A percentile compares a stretch with the other conserved stretches of the same genome.
These are phyloP conservation scores for Kazachstania sp. DNA, from an alignment of 1,139 yeast genomes.

Conservation along the genomic window DNA sequence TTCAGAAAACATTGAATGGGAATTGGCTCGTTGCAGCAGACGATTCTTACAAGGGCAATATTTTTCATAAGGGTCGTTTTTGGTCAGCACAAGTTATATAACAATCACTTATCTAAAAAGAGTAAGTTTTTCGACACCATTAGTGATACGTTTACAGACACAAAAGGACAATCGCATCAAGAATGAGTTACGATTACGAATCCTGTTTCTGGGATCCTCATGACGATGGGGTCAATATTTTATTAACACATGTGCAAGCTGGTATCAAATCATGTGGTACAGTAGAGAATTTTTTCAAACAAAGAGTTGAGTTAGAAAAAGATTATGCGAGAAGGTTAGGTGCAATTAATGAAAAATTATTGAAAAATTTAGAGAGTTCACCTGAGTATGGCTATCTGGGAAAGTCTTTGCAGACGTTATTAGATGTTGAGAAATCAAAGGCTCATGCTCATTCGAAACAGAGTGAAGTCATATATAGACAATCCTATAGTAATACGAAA, in stretches of 20 bases:
- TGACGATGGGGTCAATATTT: conserved; percentile 26
- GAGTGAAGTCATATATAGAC: conserved; percentile 23
- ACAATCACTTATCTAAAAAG: no score
- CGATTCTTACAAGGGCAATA: no score
- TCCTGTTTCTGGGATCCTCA: conserved; percentile 31
- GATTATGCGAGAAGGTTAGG: conserved; percentile 29
- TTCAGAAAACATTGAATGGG: no score
- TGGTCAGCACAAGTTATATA: no score
- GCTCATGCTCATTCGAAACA: conserved; percentile 28
- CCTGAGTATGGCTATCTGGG: conserved; percentile 26
- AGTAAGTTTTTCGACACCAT: no score
- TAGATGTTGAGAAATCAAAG: conserved; percentile 18
- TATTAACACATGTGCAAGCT: conserved; percentile 23
- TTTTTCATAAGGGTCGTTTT: no score
- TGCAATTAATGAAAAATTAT: conserved; percentile 24
- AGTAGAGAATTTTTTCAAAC: conserved; percentile 23
- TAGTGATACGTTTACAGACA: no score
- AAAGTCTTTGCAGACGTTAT: conserved; percentile 12
- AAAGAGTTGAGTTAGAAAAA: conserved; percentile 26
- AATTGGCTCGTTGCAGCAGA: no score
- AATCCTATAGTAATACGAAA: conserved; percentile 20
- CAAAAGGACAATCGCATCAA: background rate
- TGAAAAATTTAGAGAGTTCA: conserved; percentile 13
- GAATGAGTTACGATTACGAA: conserved; percentile 25
- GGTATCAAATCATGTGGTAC: conserved; percentile 25